phyloP scores from a whole-genome alignment of 2,329 filamentous ascomycete genomes.

The Ophiostoma angusticollis region DNA sequence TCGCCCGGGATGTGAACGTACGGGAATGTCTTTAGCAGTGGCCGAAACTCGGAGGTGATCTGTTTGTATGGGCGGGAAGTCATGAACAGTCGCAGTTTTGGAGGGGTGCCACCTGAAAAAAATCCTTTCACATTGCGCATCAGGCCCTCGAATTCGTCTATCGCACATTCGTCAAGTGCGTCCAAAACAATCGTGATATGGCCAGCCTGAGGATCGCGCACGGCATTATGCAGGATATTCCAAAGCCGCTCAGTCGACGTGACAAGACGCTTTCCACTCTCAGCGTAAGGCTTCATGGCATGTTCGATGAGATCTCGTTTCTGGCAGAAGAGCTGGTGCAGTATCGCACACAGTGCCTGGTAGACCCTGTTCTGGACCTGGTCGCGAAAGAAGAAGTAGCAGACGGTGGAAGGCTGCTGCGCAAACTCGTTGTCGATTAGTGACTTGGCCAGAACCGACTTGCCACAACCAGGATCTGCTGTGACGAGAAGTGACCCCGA shows the following conservation, averaged over 20 bases:
- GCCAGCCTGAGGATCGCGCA: constrained; percentile 17
- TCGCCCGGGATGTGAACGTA: constrained; percentile 8
- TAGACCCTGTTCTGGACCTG: constrained; percentile 22
- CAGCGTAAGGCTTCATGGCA: constrained; percentile 17
- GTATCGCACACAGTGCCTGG: constrained; percentile 26
- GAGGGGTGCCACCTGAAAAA: neutral
- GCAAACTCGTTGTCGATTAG: constrained; percentile 20
- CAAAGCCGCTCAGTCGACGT: constrained; percentile 19
- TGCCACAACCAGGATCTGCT: constrained; percentile 27
- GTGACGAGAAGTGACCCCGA: constrained; percentile 23
- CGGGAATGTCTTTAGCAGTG: neutral
- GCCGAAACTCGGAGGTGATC: constrained; percentile 6
- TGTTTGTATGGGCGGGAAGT: constrained; percentile 8
- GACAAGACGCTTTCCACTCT: constrained; percentile 18
- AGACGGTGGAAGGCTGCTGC: constrained; percentile 16
- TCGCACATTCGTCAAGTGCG: constrained; percentile 24
- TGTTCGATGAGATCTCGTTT: constrained; percentile 21
- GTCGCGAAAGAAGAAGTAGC: constrained; percentile 33
- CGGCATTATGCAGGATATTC: constrained; percentile 20
- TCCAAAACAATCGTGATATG: constrained; percentile 25
- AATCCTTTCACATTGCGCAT: neutral
- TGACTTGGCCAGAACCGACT: constrained; percentile 25
- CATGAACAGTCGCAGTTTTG: constrained; percentile 4
- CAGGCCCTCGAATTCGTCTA: neutral
- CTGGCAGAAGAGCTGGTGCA: constrained; percentile 27